phyloP scores from a whole-genome alignment of 805 yeast species.

The Candida methanosorbosa region DNA sequence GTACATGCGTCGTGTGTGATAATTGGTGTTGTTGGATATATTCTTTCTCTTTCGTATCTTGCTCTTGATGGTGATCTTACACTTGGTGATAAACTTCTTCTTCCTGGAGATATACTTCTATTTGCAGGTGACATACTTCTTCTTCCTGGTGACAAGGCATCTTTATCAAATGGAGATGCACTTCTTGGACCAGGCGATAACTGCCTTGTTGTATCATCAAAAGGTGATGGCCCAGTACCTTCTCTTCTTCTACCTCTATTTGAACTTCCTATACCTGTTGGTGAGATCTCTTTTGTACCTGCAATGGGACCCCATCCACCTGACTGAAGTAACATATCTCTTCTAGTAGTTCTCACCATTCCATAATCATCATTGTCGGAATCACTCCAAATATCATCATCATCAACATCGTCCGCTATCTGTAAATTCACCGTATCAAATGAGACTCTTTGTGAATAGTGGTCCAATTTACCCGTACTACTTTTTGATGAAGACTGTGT shows the following conservation, averaged over 20 bases:
- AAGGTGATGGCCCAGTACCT: neutral
- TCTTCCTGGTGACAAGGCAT: slow-evolving; percentile 1
- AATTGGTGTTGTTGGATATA: slow-evolving; percentile 28
- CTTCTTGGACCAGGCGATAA: neutral
- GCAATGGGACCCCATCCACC: slow-evolving; percentile 18
- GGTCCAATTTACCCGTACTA: too few species aligned
- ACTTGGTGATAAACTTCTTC: slow-evolving; percentile 2
- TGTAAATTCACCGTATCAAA: slow-evolving; percentile 45
- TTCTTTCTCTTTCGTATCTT: slow-evolving; percentile 3
- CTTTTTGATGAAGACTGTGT: too few species aligned
- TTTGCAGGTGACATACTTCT: slow-evolving; percentile 7
- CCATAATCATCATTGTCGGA: slow-evolving; percentile 4
- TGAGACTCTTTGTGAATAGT: slow-evolving; percentile 29
- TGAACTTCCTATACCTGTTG: slow-evolving; percentile 4
- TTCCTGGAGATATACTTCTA: slow-evolving; percentile 16
- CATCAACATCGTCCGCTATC: slow-evolving; percentile 12
- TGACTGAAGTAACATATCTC: slow-evolving; percentile 5
- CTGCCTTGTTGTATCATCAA: neutral
- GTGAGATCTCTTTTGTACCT: slow-evolving; percentile 12
- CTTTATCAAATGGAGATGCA: too few species aligned
- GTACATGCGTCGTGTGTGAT: slow-evolving; percentile 33
- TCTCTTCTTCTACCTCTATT: slow-evolving; percentile 8
- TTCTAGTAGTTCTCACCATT: too few species aligned
- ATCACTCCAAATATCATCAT: slow-evolving; percentile 10
- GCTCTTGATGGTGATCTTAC: neutral